Conservation (phyloP, 148 eudicot species). For the Talinum fruticosum region DNA sequence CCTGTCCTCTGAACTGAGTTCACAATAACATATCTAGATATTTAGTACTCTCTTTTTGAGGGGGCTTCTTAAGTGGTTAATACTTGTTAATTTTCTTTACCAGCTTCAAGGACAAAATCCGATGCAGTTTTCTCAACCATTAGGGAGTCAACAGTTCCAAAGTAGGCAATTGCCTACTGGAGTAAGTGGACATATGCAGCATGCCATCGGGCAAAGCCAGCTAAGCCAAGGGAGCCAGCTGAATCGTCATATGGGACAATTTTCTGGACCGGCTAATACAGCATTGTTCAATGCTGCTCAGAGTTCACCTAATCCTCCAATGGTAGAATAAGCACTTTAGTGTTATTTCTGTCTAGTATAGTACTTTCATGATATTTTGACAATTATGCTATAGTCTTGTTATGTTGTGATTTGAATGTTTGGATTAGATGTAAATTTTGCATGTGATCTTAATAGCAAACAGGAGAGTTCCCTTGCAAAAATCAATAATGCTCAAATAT, state of each 20-base stretch:
- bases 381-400: conserved; percentile 17
- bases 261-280: conserved; percentile 80
- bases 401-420: conserved; percentile 7
- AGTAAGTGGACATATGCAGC: conserved; percentile 50
- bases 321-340: conserved; percentile 51
- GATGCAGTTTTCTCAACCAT: conserved; percentile 82
- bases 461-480: neutral
- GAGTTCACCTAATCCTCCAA: conserved; percentile 70
- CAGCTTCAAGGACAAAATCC: conserved; percentile 82
- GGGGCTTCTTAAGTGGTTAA: neutral
- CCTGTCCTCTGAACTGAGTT: neutral
- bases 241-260: conserved; percentile 91
- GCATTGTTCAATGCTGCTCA: conserved; percentile 95
- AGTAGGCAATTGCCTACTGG: conserved; percentile 75
- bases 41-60: neutral
- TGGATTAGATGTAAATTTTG: conserved; percentile 4
- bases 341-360: conserved; percentile 18
- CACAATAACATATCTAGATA: conserved; percentile 3
- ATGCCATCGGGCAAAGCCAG: conserved; percentile 78
- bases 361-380: conserved; percentile 4
- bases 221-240: conserved; percentile 91
- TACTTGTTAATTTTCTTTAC: conserved; percentile 3
- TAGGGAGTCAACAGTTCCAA: conserved; percentile 79
- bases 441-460: neutral
- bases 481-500: conserved; percentile 1